Conservation (phyloP, 768 basidiomycete genomes). For the Kwoniella pini region DNA sequence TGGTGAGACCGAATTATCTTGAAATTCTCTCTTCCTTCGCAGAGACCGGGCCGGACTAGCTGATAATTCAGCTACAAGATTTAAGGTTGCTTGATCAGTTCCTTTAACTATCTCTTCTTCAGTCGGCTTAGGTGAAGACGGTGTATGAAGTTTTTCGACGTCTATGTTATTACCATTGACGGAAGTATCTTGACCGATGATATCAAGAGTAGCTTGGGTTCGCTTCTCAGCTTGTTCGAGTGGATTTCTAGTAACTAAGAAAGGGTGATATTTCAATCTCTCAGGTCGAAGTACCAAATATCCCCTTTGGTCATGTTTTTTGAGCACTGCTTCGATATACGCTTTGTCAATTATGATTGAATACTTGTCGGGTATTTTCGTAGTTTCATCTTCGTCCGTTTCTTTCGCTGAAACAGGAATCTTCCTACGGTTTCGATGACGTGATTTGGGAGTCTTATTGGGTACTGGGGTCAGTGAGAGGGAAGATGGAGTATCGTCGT, state of each 20-base stretch:
- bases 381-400: conserved; percentile 5
- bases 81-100: conserved; percentile 39
- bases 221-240: conserved; percentile 16
- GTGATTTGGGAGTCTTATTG: background rate
- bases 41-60: conserved; percentile 27
- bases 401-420: background rate
- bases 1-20: conserved; percentile 3
- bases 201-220: conserved; percentile 17
- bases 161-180: background rate
- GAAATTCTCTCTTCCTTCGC: conserved; percentile 6
- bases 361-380: conserved; percentile 57
- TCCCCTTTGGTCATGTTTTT: conserved; percentile 73
- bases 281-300: conserved; percentile 73
- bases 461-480: conserved; percentile 17
- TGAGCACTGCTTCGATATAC: conserved; percentile 67
- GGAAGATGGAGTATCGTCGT: conserved; percentile 18
- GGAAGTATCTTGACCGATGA: background rate
- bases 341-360: conserved; percentile 72
- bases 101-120: conserved; percentile 19
- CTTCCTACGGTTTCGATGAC: background rate
- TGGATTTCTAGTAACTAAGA: conserved; percentile 62
- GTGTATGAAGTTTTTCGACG: background rate
- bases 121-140: background rate
- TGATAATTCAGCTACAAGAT: conserved; percentile 33
- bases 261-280: conserved; percentile 92